phyloP scores from a whole-genome alignment of 2,329 filamentous ascomycete genomes.

The Colletotrichum gloeosporioides region DNA sequence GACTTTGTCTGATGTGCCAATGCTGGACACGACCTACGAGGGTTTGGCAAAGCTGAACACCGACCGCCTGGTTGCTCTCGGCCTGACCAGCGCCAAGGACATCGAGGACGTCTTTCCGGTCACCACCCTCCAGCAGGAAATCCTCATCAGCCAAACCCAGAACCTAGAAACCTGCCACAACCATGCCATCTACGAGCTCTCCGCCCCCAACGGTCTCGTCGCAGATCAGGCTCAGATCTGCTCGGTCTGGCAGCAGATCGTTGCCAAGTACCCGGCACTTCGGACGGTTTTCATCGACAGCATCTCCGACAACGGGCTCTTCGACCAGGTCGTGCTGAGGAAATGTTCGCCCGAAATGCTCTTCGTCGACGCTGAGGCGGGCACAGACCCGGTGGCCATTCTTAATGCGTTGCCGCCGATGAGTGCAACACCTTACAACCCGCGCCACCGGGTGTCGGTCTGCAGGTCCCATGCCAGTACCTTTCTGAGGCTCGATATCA shows the following conservation, averaged over 20 bases:
- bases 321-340: conserved; percentile 54
- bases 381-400: conserved; percentile 41
- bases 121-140: conserved; percentile 53
- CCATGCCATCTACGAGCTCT: conserved; percentile 54
- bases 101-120: conserved; percentile 56
- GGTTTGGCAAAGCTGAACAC: conserved; percentile 49
- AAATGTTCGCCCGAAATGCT: conserved; percentile 56
- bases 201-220: conserved; percentile 36
- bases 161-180: conserved; percentile 46
- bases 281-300: conserved; percentile 59
- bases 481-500: conserved; percentile 55
- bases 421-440: conserved; percentile 39
- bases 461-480: conserved; percentile 50
- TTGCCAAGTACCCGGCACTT: conserved; percentile 48
- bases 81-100: conserved; percentile 46
- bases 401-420: conserved; percentile 49
- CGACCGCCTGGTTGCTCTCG: conserved; percentile 44
- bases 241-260: conserved; percentile 54
- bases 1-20: conserved; percentile 55
- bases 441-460: conserved; percentile 56
- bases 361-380: conserved; percentile 52
- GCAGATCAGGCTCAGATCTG: conserved; percentile 52
- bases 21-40: conserved; percentile 52
- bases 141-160: conserved; percentile 51
- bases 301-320: conserved; percentile 52